phyloP scores from a whole-genome alignment of 345 rosid genomes.

The Citrus reticulata region DNA sequence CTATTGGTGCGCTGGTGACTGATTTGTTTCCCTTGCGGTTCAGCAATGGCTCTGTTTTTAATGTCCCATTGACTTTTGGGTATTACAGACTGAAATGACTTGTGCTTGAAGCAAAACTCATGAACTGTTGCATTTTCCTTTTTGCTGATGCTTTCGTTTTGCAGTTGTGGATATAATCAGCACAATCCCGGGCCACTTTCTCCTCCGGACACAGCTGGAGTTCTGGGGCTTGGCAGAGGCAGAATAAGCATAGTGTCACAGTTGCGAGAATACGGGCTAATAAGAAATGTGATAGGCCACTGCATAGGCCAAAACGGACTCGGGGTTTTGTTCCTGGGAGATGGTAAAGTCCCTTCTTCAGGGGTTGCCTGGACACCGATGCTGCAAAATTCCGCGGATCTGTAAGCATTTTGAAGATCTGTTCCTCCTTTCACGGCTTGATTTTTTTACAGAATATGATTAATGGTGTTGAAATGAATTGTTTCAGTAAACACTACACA shows the following conservation, averaged over 20 bases:
- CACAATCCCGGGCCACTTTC: background rate
- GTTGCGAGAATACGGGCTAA: background rate
- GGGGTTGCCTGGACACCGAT: background rate
- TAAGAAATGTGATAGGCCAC: background rate
- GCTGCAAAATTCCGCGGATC: background rate
- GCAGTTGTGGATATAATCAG: constrained; percentile 1
- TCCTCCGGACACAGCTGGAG: background rate
- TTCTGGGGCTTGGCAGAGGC: background rate
- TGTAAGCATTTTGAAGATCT: background rate
- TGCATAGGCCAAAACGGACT: background rate
- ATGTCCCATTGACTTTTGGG: background rate
- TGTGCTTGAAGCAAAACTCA: background rate
- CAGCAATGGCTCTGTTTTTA: background rate
- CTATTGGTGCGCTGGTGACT: background rate
- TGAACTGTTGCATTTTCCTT: background rate
- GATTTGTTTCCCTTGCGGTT: background rate
- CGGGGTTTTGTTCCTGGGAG: background rate
- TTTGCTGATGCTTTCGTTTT: background rate
- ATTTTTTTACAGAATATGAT: background rate
- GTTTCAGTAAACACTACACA: background rate
- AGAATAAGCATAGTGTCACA: background rate
- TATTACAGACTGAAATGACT: background rate
- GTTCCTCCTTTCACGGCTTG: background rate
- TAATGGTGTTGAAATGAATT: background rate
- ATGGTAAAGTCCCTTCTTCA: background rate